Evolutionary conservation across 441 rosid genomes (phyloP).

Genomic region (Viola pubescens): DNA sequence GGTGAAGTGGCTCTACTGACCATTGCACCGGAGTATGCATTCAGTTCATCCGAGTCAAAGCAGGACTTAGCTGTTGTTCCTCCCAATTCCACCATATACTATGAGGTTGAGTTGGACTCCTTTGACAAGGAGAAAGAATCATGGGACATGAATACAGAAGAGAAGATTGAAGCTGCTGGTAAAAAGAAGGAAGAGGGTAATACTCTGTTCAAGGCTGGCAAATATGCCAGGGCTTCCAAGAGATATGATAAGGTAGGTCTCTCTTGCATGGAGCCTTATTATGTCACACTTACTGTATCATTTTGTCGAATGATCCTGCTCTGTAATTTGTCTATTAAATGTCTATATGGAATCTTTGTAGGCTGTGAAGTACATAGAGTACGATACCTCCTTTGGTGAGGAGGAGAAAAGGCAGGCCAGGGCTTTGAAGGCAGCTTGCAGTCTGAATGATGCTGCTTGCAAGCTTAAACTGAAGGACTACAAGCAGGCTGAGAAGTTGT

Average conservation of each 20-base stretch:
- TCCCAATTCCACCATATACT: conserved; percentile 53
- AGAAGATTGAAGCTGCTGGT: conserved; percentile 62
- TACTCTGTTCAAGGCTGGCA: conserved; percentile 56
- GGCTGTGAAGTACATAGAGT: conserved; percentile 50
- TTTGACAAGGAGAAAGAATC: conserved; percentile 69
- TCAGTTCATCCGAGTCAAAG: conserved; percentile 47
- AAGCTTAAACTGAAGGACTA: conserved; percentile 64
- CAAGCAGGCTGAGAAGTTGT: conserved; percentile 56
- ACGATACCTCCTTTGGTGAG: conserved; percentile 50
- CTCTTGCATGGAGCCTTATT: no score
- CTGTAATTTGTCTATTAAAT: background rate
- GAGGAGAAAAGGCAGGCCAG: conserved; percentile 62
- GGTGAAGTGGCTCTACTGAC: conserved; percentile 66
- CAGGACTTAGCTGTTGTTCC: conserved; percentile 73
- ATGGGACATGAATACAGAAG: conserved; percentile 72
- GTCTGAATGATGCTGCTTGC: conserved; percentile 76
- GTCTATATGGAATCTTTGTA: background rate
- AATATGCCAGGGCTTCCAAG: conserved; percentile 55
- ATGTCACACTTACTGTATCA: no score
- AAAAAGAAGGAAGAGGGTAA: conserved; percentile 78
- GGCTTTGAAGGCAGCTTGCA: conserved; percentile 57
- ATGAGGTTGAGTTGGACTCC: conserved; percentile 48
- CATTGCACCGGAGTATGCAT: conserved; percentile 70
- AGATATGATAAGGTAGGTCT: conserved; percentile 70
- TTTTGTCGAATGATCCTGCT: background rate